Evolutionary conservation across 2,329 filamentous ascomycete genomes (phyloP), one percentile per base, ranked within the genome.

Genomic region (Ambrosiella beaveri): DNA sequence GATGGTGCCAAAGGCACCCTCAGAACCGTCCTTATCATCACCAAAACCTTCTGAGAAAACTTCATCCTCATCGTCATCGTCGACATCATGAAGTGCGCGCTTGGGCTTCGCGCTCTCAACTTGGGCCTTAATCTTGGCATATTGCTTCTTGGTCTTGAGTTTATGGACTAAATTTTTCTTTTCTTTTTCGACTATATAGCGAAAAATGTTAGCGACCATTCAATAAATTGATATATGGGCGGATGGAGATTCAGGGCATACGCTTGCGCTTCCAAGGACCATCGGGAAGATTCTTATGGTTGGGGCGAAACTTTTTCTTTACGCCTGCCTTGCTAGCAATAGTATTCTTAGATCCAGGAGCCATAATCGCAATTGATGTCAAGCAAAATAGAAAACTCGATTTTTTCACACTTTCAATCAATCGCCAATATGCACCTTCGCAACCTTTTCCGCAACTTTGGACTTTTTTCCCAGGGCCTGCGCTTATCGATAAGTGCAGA

Each of bases 91-190:
- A 27, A 51, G 12, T 35, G 15, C 15, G 12, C 37, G 35, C 3
- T 37, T 54, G 54, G 56, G 55, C 40, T n/a, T 39, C 7, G 55
- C 59, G 17, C 44, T 54, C 37, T 50, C 38, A 11, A 53, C 52
- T 35, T 54, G 65, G 4, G 68, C 82, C 70, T 90, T 91, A 63
- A 95, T 74, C 70, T 95, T 96, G 62, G 85, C 86, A 68, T 95
- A 96, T 47, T 86, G 80, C 70, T 95, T 95, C 71, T 91, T 93
- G 62, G 95, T 77, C 71, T 96, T 95, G 61, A 90, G 89, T 69
- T 93, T 94, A 69, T 89, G 81, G 65, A 97, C 96, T 58, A 95
- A 74, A 63, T 86, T 81, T 63, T 85, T 79, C 71, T 97, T 97
- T 66, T 95, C 93, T 70, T 91, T 91, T 69, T 87, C 82, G 59